Percentiles rank a stretch among this genome's conserved stretches.
Evolutionary conservation across 2,329 filamentous ascomycete species (phyloP).

Genomic region (Botrytis pseudocinerea): DNA sequence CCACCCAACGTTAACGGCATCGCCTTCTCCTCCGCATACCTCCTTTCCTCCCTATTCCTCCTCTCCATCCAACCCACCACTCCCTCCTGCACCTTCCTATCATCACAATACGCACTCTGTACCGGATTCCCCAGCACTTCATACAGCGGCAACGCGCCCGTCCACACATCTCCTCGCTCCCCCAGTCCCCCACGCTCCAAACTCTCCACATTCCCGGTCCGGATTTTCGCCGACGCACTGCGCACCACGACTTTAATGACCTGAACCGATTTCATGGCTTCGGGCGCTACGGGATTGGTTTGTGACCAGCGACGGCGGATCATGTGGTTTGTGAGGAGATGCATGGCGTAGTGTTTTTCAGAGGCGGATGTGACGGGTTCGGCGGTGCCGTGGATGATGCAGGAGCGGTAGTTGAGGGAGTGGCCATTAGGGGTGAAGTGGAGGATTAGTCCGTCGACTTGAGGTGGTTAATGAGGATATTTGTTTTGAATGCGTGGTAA

Average conservation of each 20-base stretch:
- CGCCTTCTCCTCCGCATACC: neutral
- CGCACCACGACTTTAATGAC: conserved; percentile 23
- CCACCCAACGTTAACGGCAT: neutral
- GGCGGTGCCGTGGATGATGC: conserved; percentile 72
- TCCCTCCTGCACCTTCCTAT: neutral
- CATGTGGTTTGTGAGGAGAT: conserved; percentile 21
- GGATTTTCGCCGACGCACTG: conserved; percentile 24
- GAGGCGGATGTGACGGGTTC: conserved; percentile 58
- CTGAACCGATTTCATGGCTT: conserved; percentile 18
- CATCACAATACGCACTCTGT: conserved; percentile 14
- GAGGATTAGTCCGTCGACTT: conserved; percentile 72
- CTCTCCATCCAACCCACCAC: neutral
- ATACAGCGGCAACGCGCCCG: conserved; percentile 21
- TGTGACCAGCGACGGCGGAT: conserved; percentile 12
- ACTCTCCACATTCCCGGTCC: conserved; percentile 20
- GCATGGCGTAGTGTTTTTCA: neutral
- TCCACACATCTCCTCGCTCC: conserved; percentile 39
- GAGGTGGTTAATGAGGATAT: neutral
- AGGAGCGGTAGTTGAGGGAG: conserved; percentile 78
- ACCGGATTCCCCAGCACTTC: conserved; percentile 6
- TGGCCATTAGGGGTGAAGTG: conserved; percentile 76
- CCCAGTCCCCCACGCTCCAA: conserved; percentile 15
- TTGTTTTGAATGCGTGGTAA: neutral
- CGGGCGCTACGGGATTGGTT: neutral
- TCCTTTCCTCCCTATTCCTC: neutral